A percentile compares a stretch with the other conserved stretches of the same genome.
Conservation (phyloP, 352 stramenopile species). For the Globisporangium iwayamae region DNA sequence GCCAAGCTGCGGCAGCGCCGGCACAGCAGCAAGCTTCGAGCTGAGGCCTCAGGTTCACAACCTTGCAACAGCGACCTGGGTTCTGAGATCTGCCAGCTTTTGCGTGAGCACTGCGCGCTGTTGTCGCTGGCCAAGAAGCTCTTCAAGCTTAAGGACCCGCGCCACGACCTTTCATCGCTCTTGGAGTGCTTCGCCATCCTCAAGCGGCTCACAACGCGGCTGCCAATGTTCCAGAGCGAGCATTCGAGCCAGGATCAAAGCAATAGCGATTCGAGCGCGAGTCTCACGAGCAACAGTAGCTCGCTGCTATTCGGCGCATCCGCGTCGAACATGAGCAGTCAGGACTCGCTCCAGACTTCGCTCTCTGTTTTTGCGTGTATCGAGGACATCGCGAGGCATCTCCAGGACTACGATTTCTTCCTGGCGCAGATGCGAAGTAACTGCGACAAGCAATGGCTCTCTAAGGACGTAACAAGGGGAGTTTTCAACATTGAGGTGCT, state of each 20-base stretch:
- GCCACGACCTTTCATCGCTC: slow-evolving; percentile 41
- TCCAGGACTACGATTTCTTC: slow-evolving; percentile 66
- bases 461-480: background rate
- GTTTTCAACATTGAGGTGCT: slow-evolving; percentile 30
- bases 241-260: background rate
- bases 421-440: slow-evolving; percentile 30
- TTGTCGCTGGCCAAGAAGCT: slow-evolving; percentile 42
- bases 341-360: slow-evolving; percentile 20
- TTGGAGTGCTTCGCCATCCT: slow-evolving; percentile 58
- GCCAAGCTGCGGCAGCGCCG: slow-evolving; percentile 18
- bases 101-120: slow-evolving; percentile 53
- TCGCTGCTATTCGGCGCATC: slow-evolving; percentile 8
- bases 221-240: slow-evolving; percentile 27
- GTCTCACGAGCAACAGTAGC: slow-evolving; percentile 11
- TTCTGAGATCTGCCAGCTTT: slow-evolving; percentile 43
- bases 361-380: slow-evolving; percentile 45
- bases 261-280: slow-evolving; percentile 21
- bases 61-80: slow-evolving; percentile 24
- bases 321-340: slow-evolving; percentile 14
- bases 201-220: slow-evolving; percentile 23
- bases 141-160: slow-evolving; percentile 52
- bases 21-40: background rate
- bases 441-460: slow-evolving; percentile 12
- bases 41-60: background rate
- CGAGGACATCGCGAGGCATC: slow-evolving; percentile 45